phyloP scores from a whole-genome alignment of 2,329 filamentous ascomycete species.

The Metarhizium album region DNA sequence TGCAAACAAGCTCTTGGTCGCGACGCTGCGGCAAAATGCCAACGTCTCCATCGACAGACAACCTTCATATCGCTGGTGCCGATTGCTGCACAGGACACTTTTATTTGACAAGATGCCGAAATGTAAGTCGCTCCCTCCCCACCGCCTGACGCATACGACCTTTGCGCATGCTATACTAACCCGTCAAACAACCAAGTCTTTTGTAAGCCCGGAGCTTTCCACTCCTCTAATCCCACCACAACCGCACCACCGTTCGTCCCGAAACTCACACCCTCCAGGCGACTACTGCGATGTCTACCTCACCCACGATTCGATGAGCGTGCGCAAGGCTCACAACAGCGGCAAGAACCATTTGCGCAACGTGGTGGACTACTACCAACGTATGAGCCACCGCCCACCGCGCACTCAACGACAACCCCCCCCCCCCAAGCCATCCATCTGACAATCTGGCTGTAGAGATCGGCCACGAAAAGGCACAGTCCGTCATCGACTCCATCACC shows the following conservation, averaged over 20 bases:
- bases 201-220: constrained; percentile 12
- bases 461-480: constrained; percentile 95
- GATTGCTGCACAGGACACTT: neutral
- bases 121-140: constrained; percentile 1
- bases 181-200: constrained; percentile 16
- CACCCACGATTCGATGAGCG: constrained; percentile 99
- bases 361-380: constrained; percentile 97
- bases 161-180: constrained; percentile 26
- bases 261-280: constrained; percentile 30
- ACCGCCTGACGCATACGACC: neutral
- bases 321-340: constrained; percentile 96
- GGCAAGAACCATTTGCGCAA: constrained; percentile 95
- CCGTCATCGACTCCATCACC: constrained; percentile 96
- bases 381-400: constrained; percentile 41
- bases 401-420: too few relatives aligned
- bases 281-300: constrained; percentile 99
- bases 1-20: too few relatives aligned
- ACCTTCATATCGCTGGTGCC: neutral
- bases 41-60: constrained; percentile 2
- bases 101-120: constrained; percentile 8
- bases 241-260: neutral
- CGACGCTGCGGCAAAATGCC: neutral
- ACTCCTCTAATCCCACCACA: neutral
- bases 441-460: constrained; percentile 53
- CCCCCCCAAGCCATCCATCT: too few relatives aligned